Evolutionary conservation across 305 asterid species (phyloP), one percentile per base, ranked within the genome.

Genomic region (Fraxinus floribunda): DNA sequence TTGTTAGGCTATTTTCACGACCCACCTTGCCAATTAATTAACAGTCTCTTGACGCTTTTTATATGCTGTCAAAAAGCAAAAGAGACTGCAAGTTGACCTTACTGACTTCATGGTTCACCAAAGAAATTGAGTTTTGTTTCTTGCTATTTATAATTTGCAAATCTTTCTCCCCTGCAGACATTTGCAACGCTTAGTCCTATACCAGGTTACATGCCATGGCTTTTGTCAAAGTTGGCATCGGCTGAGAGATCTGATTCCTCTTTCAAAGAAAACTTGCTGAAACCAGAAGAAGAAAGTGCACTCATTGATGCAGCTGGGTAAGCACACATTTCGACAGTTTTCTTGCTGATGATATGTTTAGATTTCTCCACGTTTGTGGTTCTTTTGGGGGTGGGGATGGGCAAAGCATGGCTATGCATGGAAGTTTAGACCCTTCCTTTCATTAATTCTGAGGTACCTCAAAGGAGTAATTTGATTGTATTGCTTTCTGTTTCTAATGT

Each of bases 111-210:
- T 41, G 44, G 55, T 78, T 74, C 35, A 36, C 78, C 34, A 82
- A 24, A 3, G 34, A 35, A 6, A 2, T 49, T 49, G 57, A 26
- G 9, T 66, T 41, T 57, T 66, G 36, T 76, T 80, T 80, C 39
- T 73, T 52, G 38, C 77, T 79, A 77, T 72, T 60, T 75, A 20
- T 77, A 84, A 82, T 79, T 78, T 80, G 38, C 34, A 62, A 68
- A 80, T 76, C 35, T 64, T 77, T 82, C 41, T 85, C 62, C 66
- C 78, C 78, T 89, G 89, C 93, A 95, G 99, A 92, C 93, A 76
- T 95, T 95, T 81, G 98, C 98, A 78, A 95, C 99, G 20, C 97
- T 94, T 82, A 95, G 99, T 87, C 99, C 99, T 76, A 90, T 94
- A 68, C 98, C 98, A 71, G 99, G 98, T 83, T 96, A 79, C 86